A percentile compares a stretch with the other conserved stretches of the same genome.
These are phyloP conservation scores for Trichoderma hamatum DNA, from an alignment of 2,329 filamentous ascomycete genomes.

Conservation along the genomic window DNA sequence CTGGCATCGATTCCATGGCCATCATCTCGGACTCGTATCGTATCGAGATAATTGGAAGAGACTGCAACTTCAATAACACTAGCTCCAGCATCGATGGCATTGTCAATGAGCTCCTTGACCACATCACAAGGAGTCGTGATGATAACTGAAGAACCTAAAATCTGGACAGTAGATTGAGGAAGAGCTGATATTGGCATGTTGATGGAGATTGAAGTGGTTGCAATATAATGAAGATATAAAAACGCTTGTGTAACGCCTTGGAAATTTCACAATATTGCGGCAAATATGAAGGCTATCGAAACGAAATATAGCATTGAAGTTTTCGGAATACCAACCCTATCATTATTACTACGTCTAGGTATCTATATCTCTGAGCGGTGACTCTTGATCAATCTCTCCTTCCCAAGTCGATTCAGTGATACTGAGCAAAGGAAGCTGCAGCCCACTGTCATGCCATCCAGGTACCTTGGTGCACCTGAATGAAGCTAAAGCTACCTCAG, in stretches of 20 bases:
- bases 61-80: slow-evolving; percentile 67
- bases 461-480: not conserved
- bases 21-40: slow-evolving; percentile 72
- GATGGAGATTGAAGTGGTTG: not conserved
- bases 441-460: not conserved
- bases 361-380: not conserved
- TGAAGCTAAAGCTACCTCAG: not conserved
- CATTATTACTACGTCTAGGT: not conserved
- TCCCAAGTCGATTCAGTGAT: not conserved
- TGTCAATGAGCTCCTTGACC: slow-evolving; percentile 78
- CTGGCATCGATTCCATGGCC: slow-evolving; percentile 68
- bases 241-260: not conserved
- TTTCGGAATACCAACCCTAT: no score
- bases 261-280: not conserved
- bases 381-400: not conserved
- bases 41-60: slow-evolving; percentile 67
- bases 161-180: slow-evolving; percentile 52
- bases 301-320: not conserved
- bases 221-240: not conserved
- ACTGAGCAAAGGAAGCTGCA: slow-evolving; percentile 1
- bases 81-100: slow-evolving; percentile 72
- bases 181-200: slow-evolving; percentile 56
- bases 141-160: slow-evolving; percentile 63
- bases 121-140: slow-evolving; percentile 63
- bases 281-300: not conserved